Percentiles rank a stretch among this genome's conserved stretches.
These are phyloP conservation scores for Pseudozyma sp. DNA, from an alignment of 1,284 basidiomycete genomes.

Conservation along the genomic window DNA sequence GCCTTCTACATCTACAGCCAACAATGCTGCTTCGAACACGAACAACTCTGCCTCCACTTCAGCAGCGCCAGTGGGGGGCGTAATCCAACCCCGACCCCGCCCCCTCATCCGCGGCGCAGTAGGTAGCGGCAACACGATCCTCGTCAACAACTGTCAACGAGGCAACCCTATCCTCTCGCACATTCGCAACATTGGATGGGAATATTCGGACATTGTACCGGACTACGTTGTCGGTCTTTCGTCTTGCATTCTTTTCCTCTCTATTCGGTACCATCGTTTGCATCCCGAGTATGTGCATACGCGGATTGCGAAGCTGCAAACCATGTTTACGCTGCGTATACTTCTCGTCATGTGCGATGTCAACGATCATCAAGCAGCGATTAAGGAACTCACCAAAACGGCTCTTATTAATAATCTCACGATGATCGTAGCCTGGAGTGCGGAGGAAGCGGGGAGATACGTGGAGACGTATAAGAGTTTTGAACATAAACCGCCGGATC, in stretches of 20 bases:
- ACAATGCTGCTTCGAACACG: neutral
- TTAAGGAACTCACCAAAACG: constrained; percentile 88
- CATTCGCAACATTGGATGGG: constrained; percentile 89
- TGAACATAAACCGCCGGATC: constrained; percentile 90
- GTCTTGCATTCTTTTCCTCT: constrained; percentile 70
- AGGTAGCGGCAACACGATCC: constrained; percentile 54
- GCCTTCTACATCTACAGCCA: neutral
- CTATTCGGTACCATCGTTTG: constrained; percentile 91
- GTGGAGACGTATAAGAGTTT: constrained; percentile 90
- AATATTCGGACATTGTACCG: constrained; percentile 91
- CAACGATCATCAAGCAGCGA: constrained; percentile 87
- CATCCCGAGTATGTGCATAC: constrained; percentile 97
- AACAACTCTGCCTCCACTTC: neutral
- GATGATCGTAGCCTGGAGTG: constrained; percentile 87
- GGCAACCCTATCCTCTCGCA: constrained; percentile 87
- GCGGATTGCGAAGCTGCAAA: constrained; percentile 86
- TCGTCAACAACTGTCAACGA: constrained; percentile 73
- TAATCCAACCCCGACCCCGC: constrained; percentile 43
- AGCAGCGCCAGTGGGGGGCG: constrained; percentile 2
- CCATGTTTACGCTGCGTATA: constrained; percentile 84
- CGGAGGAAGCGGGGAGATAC: constrained; percentile 91
- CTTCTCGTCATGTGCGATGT: constrained; percentile 93
- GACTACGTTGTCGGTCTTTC: constrained; percentile 73
- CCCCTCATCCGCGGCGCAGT: constrained; percentile 55
- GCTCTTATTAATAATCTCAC: constrained; percentile 88